Evolutionary conservation across 179 eudicot genomes (phyloP), one percentile per base, ranked within the genome.

Genomic region (Nepenthes alata): DNA sequence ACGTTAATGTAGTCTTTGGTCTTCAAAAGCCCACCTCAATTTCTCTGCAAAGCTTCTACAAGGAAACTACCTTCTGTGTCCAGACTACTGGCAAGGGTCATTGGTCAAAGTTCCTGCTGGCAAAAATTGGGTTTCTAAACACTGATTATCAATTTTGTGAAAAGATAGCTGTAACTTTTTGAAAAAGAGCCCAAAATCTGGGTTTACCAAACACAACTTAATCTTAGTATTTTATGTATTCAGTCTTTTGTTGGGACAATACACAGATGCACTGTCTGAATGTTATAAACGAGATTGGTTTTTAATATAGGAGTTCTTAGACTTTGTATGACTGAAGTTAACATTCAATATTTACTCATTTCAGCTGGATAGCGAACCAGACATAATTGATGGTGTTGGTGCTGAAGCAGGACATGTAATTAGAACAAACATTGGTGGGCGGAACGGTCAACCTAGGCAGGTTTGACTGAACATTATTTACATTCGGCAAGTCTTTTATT

Each of bases 381-480:
- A 88, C 59, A 61, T 81, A 58, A 77, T 82, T 67, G 85, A 79
- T 58, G 97, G 91, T 13, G 85, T 81, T 68, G 97, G 97, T 61
- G 79, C 88, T 71, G 96, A 91, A 84, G 89, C 87, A 14, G 97
- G 97, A 41, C 97, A 88, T 81, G 85, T 88, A 34, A 84, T 88
- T 58, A 78, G 87, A 67, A 88, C 96, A 51, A 85, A 79, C 15
- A 75, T 85, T 66, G 94, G 95, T 67, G 97, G 91, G 58, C 89
- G 88, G 34, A 85, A 78, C 75, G 97, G 96, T 72, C 96, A 88
- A 74, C 70, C 96, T 45, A 86, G 84, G 81, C 94, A 91, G 96
- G 96, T 88, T 67, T 67, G 71, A 61, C 56, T 13, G 12, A 25
- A n/a, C 3, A 9, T 6, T 55, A 16, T 55, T 16, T 16, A 10